Conservation (phyloP, 306 rosid species). For the Vigna mungo region DNA sequence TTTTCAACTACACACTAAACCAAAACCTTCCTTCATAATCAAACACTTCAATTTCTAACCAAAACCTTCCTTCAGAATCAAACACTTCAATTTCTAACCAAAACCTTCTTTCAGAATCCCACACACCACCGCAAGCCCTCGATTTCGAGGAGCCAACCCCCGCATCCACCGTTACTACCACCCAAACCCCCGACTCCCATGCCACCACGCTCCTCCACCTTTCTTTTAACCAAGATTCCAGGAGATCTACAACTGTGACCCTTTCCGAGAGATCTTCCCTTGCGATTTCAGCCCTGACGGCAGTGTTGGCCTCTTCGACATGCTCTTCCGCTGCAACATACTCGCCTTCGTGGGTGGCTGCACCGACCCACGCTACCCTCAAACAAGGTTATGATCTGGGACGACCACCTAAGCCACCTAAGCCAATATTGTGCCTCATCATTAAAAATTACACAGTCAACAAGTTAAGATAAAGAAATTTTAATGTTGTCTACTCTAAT, state of each 20-base stretch:
- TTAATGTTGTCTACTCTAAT: no score
- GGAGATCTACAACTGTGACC: slow-evolving; percentile 84
- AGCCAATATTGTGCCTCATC: no score
- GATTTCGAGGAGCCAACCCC: slow-evolving; percentile 36
- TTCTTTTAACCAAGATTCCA: slow-evolving; percentile 19
- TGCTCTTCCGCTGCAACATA: slow-evolving; percentile 72
- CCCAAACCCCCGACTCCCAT: neutral
- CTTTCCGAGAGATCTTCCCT: slow-evolving; percentile 68
- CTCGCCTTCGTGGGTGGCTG: slow-evolving; percentile 79
- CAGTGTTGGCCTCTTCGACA: slow-evolving; percentile 63
- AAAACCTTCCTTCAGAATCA: no score
- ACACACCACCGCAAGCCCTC: slow-evolving; percentile 42
- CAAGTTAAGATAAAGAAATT: no score
- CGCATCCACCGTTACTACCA: neutral
- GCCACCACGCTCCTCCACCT: slow-evolving; percentile 61
- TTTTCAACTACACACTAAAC: no score
- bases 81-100: no score
- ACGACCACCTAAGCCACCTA: no score
- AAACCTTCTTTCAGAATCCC: slow-evolving; percentile 34
- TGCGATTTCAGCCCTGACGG: slow-evolving; percentile 64
- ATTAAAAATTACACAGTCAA: no score
- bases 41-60: no score
- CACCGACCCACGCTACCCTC: slow-evolving; percentile 58
- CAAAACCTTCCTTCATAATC: no score
- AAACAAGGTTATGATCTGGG: slow-evolving; percentile 88